Evolutionary conservation across 1,284 basidiomycete genomes (phyloP), one percentile per base, ranked within the genome.

Genomic region (Phellopilus nigrolimitatus): DNA sequence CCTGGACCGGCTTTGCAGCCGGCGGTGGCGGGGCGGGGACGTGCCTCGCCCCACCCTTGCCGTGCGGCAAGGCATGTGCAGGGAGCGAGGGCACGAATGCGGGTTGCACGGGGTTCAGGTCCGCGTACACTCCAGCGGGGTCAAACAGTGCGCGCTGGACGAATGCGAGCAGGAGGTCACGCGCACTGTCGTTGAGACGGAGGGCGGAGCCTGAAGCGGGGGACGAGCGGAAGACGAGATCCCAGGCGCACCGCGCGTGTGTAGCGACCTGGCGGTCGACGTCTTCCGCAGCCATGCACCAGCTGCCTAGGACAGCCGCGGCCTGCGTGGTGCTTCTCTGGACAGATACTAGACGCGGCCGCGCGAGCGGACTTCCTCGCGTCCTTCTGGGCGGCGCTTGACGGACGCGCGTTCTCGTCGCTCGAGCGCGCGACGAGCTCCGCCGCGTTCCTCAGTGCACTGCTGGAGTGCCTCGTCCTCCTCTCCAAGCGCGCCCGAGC

Each of bases 271-370:
- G 67, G 13, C 82, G 74, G 60, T 93, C 91, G 19, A 81, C 67
- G 59, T 95, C 92, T 62, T 86, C 77, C 15, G 81, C 75, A 2
- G 82, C 73, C 58, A 91, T 75, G 53, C 74, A 80, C 91, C 91
- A 95, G 5, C 88, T 80, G 0, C 91, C 93, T 0, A 95, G 67
- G 27, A 94, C 73, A 33, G 75, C 76, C 42, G 87, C 78, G n/a
- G 79, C 66, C 58, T 91, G 84, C 49, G 75, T 71, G 24, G 70
- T 17, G 9, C 21, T 50, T 49, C n/a, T 39, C 22, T 13, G 3
- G n/a, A n/a, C 45, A 56, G 54, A 56, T 55, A 13, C 7, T 27
- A 57, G 48, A n/a, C n/a, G n/a, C n/a, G 47, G 31, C 17, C 66
- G 1, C 42, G 79, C 0, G 60, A 50, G 52, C 63, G 0, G 71